These are phyloP conservation scores for Botrytis elliptica DNA, from an alignment of 2,329 filamentous ascomycete genomes.

Conservation along the genomic window DNA sequence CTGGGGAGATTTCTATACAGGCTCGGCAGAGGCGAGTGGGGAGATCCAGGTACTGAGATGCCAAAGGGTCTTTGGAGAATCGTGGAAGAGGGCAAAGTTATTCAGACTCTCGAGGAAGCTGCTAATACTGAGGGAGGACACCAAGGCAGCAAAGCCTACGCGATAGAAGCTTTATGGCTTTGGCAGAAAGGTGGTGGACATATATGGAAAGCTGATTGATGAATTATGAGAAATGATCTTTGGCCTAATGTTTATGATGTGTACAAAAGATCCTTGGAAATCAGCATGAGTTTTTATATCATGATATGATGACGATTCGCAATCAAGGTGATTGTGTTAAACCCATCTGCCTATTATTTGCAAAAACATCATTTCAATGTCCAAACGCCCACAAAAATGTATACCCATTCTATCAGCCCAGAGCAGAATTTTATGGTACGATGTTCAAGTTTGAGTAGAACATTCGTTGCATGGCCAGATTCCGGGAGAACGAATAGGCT, in stretches of 20 bases:
- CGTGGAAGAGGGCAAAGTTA: constrained; percentile 71
- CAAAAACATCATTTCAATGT: neutral
- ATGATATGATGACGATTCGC: neutral
- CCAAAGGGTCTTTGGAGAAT: constrained; percentile 81
- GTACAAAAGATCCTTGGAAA: neutral
- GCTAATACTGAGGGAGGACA: constrained; percentile 67
- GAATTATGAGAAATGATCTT: neutral
- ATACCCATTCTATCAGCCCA: neutral
- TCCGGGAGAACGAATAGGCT: no score
- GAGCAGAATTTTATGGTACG: neutral
- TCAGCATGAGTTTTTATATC: neutral
- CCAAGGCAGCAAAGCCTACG: constrained; percentile 78
- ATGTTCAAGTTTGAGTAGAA: neutral
- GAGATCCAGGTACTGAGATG: constrained; percentile 64
- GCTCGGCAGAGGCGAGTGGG: constrained; percentile 70
- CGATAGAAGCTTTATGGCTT: constrained; percentile 86
- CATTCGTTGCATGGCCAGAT: neutral
- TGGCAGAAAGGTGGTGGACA: constrained; percentile 47
- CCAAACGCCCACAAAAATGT: neutral
- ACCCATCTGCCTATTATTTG: neutral
- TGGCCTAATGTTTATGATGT: neutral
- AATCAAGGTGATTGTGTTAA: neutral
- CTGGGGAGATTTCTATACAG: constrained; percentile 82
- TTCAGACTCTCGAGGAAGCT: constrained; percentile 76
- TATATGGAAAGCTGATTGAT: constrained; percentile 35